phyloP scores from a whole-genome alignment of 1,284 basidiomycete genomes.

The Ganoderma lucidum region DNA sequence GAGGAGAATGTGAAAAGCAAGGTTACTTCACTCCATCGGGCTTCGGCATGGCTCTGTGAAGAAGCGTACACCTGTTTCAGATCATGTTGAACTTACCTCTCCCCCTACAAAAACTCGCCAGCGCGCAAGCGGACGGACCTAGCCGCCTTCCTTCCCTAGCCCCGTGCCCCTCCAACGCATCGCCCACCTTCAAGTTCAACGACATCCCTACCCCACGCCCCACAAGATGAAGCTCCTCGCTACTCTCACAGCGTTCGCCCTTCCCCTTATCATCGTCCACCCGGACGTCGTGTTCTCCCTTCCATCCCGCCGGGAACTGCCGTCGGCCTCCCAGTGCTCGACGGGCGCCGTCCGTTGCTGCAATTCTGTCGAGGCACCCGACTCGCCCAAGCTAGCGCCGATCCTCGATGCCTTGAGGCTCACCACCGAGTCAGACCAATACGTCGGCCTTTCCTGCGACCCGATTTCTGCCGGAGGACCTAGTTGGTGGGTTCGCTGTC shows the following conservation, averaged over 20 bases:
- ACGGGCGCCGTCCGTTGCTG: constrained; percentile 35
- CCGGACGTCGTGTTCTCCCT: constrained; percentile 18
- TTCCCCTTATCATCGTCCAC: constrained; percentile 19
- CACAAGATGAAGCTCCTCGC: constrained; percentile 8
- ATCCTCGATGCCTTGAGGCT: constrained; percentile 34
- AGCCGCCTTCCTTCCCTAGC: not conserved
- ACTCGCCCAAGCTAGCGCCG: constrained; percentile 9
- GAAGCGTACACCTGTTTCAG: not conserved
- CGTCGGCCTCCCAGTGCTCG: constrained; percentile 26
- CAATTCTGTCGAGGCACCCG: constrained; percentile 29
- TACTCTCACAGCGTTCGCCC: constrained; percentile 22
- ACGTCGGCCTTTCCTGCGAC: constrained; percentile 39
- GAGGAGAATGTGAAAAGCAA: not conserved
- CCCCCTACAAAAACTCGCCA: not conserved
- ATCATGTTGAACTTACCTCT: not conserved
- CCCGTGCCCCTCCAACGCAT: not conserved
- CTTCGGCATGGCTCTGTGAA: not conserved
- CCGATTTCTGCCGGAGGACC: constrained; percentile 33
- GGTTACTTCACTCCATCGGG: not conserved
- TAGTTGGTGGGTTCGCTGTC: constrained; percentile 29
- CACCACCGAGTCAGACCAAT: constrained; percentile 27
- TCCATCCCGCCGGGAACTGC: constrained; percentile 9
- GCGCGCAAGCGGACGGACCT: not conserved
- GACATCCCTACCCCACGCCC: not conserved
- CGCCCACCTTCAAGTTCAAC: not conserved